Conservation (phyloP, 2,329 filamentous ascomycete species). For the Aspergillus brasiliensis region DNA sequence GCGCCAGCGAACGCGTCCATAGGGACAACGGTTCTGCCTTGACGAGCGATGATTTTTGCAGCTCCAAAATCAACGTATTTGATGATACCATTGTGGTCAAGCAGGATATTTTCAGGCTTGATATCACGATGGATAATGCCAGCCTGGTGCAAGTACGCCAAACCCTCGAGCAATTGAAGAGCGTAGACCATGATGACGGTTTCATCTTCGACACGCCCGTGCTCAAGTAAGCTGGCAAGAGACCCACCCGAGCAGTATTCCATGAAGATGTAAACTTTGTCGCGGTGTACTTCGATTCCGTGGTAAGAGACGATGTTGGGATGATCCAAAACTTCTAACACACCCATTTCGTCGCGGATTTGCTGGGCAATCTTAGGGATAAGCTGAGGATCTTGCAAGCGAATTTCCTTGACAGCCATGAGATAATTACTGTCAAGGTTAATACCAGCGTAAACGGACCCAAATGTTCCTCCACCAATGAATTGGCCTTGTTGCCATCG, state of each 20-base stretch:
- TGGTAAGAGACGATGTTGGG: slow-evolving; percentile 98
- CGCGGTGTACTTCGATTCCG: slow-evolving; percentile 95
- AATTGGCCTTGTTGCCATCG: slow-evolving; percentile 99
- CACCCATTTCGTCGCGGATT: slow-evolving; percentile 95
- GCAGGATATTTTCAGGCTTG: slow-evolving; percentile 95
- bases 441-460: slow-evolving; percentile 95
- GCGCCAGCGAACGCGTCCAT: slow-evolving; percentile 56
- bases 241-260: slow-evolving; percentile 97
- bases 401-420: slow-evolving; percentile 99
- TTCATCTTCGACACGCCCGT: slow-evolving; percentile 96
- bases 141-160: slow-evolving; percentile 89
- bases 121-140: slow-evolving; percentile 95
- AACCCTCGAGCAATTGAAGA: slow-evolving; percentile 87
- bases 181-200: slow-evolving; percentile 97
- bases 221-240: slow-evolving; percentile 83
- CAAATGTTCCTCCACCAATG: slow-evolving; percentile 94
- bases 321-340: slow-evolving; percentile 92
- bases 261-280: slow-evolving; percentile 99
- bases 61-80: slow-evolving; percentile 99
- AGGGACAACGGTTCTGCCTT: slow-evolving; percentile 80
- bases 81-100: slow-evolving; percentile 97
- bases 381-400: slow-evolving; percentile 91
- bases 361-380: slow-evolving; percentile 93
- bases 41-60: slow-evolving; percentile 92
- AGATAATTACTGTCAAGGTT: slow-evolving; percentile 93